Evolutionary conservation across 441 rosid genomes (phyloP).

Genomic region (Cnidoscolus chayamansa): DNA sequence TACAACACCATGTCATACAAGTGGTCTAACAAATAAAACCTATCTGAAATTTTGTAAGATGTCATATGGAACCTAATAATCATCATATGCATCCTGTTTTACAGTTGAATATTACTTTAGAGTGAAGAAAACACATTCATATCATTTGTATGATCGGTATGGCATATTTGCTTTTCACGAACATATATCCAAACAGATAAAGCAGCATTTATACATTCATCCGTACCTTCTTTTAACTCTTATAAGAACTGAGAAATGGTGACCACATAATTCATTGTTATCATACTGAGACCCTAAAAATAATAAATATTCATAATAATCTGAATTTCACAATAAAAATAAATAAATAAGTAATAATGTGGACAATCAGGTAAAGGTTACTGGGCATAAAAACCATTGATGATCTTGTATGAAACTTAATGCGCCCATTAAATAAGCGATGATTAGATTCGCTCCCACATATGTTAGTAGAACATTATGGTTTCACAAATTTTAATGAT

Average conservation of each 20-base stretch:
- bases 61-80: not conserved
- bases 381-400: not conserved
- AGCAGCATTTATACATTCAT: not conserved
- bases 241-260: not conserved
- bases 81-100: not conserved
- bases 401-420: not conserved
- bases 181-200: conserved; percentile 6
- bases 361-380: not conserved
- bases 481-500: not conserved
- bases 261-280: not conserved
- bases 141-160: not conserved
- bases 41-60: not conserved
- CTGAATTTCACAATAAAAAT: not conserved
- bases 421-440: not conserved
- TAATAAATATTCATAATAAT: not conserved
- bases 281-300: not conserved
- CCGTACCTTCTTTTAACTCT: not conserved
- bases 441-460: not conserved
- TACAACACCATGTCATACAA: conserved; percentile 8
- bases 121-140: not conserved
- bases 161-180: not conserved
- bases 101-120: not conserved
- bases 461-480: not conserved
- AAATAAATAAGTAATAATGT: not conserved
- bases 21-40: not conserved